Conservation (phyloP, 1,284 basidiomycete genomes). For the Baeospora myosura region DNA sequence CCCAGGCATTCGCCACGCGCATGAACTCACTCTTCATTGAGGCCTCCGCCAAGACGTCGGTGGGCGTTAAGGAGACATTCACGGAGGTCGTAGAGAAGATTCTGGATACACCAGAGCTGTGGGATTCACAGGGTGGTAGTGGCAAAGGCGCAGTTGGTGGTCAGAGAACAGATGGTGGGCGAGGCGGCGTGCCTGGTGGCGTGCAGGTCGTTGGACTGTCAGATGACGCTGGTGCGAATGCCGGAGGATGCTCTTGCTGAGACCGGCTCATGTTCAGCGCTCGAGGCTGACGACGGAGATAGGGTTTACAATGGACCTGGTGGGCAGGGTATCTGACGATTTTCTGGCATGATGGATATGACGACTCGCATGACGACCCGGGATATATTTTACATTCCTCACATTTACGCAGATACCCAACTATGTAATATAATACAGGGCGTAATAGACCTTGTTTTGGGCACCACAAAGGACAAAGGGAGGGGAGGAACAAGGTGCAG, state of each 20-base stretch:
- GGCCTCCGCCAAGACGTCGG: slow-evolving; percentile 80
- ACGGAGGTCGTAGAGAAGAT: slow-evolving; percentile 72
- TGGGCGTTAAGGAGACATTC: slow-evolving; percentile 78
- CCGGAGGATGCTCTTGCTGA: slow-evolving; percentile 10
- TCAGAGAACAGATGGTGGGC: slow-evolving; percentile 28
- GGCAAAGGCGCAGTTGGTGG: slow-evolving; percentile 11
- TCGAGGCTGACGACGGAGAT: no score
- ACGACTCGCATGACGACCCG: no score
- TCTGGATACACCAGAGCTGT: slow-evolving; percentile 62
- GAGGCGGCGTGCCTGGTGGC: slow-evolving; percentile 38
- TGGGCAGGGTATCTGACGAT: no score
- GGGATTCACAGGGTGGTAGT: slow-evolving; percentile 30
- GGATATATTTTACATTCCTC: no score
- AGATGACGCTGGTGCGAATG: slow-evolving; percentile 11
- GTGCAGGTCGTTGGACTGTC: slow-evolving; percentile 33
- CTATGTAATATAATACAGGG: no score
- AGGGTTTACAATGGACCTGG: no score
- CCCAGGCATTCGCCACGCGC: slow-evolving; percentile 70
- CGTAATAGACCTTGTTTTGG: no score
- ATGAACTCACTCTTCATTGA: slow-evolving; percentile 86
- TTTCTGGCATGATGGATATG: no score
- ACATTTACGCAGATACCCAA: no score
- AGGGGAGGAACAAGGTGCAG: no score
- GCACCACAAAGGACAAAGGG: no score
- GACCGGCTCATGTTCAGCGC: no score